Evolutionary conservation across 208 protist species (phyloP).

Genomic region (Acanthamoeba royreba): DNA sequence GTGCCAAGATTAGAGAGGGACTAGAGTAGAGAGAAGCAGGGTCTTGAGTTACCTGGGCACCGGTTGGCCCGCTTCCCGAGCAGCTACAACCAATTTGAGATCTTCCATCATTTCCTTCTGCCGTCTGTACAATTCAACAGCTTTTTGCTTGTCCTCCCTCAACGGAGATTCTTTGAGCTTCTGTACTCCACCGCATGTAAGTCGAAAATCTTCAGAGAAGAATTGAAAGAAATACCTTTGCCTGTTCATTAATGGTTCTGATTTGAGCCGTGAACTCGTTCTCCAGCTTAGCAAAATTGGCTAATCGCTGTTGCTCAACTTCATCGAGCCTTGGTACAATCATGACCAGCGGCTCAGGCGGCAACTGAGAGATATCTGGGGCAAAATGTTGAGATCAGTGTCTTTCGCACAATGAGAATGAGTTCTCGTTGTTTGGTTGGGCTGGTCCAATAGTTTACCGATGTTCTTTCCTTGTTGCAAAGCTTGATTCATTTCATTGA

Average conservation of each 20-base stretch:
- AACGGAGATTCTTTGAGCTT: slow-evolving; percentile 4
- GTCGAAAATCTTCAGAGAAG: background rate
- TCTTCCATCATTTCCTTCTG: slow-evolving; percentile 19
- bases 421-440: too few species aligned
- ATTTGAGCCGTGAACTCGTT: background rate
- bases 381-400: background rate
- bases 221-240: background rate
- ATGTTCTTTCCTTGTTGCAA: background rate
- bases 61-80: background rate
- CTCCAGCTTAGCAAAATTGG: background rate
- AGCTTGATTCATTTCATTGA: background rate
- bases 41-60: background rate
- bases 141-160: background rate
- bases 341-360: background rate
- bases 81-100: background rate
- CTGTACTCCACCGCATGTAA: background rate
- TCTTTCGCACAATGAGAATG: background rate
- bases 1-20: background rate
- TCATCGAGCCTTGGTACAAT: background rate
- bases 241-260: background rate
- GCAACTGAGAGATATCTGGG: background rate
- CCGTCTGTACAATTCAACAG: background rate
- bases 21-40: background rate
- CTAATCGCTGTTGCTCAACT: background rate
- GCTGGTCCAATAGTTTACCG: background rate